phyloP scores from a whole-genome alignment of 306 rosid species.

The Trifolium pratense region DNA sequence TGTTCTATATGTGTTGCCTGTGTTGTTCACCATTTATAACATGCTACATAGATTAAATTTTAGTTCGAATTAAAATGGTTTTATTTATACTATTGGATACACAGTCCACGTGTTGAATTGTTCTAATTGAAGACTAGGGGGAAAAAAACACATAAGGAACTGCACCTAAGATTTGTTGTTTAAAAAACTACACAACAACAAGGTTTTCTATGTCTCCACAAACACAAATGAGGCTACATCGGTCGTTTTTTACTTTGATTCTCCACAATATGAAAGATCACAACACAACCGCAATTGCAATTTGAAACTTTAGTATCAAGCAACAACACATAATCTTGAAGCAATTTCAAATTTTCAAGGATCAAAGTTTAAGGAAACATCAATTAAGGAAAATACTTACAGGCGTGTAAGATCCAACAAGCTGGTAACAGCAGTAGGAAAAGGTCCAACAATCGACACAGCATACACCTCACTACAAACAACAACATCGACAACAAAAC shows the following conservation, averaged over 20 bases:
- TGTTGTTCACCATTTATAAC: neutral
- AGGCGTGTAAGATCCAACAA: conserved; percentile 95
- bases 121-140: no score
- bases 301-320: neutral
- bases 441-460: conserved; percentile 97
- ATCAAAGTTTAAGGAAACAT: conserved; percentile 1
- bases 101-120: neutral
- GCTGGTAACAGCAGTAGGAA: conserved; percentile 97
- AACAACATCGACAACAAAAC: conserved; percentile 20
- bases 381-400: conserved; percentile 52
- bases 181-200: neutral
- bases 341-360: neutral
- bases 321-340: conserved; percentile 4
- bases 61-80: neutral
- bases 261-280: neutral
- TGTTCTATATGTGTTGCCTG: neutral
- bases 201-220: neutral
- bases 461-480: conserved; percentile 93
- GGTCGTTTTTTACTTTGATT: neutral
- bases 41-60: neutral
- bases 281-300: neutral
- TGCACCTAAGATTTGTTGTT: neutral
- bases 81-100: neutral
- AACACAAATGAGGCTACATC: neutral
- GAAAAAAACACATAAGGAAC: neutral